phyloP scores from a whole-genome alignment of 306 rosid genomes.

The Quillaja saponaria region DNA sequence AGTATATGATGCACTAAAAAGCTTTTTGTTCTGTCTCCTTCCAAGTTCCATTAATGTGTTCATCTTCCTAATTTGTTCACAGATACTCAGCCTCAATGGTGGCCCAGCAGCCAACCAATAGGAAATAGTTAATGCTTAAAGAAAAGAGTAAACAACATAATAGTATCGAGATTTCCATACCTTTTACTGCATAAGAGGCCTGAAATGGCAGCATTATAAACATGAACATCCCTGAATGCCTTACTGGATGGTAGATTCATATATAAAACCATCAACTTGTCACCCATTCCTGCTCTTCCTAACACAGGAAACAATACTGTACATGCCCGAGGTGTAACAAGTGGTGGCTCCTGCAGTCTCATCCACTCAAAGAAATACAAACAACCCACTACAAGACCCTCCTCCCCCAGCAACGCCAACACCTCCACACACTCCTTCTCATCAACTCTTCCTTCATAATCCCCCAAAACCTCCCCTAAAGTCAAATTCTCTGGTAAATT shows the following conservation, averaged over 20 bases:
- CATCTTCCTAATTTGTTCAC: conserved; percentile 5
- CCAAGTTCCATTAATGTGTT: neutral
- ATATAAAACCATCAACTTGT: conserved; percentile 59
- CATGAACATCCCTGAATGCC: conserved; percentile 69
- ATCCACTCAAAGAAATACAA: conserved; percentile 92
- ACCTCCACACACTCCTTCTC: conserved; percentile 60
- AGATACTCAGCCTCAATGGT: neutral
- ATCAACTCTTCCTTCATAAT: conserved; percentile 52
- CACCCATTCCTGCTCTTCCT: conserved; percentile 81
- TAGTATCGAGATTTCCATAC: conserved; percentile 37
- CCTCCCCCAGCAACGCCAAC: conserved; percentile 56
- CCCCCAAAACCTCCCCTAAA: conserved; percentile 62
- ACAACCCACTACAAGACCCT: conserved; percentile 49
- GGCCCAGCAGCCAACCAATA: conserved; percentile 4
- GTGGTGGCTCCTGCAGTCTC: conserved; percentile 69
- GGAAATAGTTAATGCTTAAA: neutral
- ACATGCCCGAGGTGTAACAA: conserved; percentile 65
- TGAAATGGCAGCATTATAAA: conserved; percentile 77
- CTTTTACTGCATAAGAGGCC: conserved; percentile 64
- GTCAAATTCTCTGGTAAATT: conserved; percentile 59
- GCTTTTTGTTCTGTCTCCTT: neutral
- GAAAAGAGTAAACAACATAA: conserved; percentile 24
- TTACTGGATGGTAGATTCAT: conserved; percentile 52
- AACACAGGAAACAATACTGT: conserved; percentile 66
- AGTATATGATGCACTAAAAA: no score